These are phyloP conservation scores for Serendipita vermifera DNA, from an alignment of 768 basidiomycete species.

Conservation along the genomic window DNA sequence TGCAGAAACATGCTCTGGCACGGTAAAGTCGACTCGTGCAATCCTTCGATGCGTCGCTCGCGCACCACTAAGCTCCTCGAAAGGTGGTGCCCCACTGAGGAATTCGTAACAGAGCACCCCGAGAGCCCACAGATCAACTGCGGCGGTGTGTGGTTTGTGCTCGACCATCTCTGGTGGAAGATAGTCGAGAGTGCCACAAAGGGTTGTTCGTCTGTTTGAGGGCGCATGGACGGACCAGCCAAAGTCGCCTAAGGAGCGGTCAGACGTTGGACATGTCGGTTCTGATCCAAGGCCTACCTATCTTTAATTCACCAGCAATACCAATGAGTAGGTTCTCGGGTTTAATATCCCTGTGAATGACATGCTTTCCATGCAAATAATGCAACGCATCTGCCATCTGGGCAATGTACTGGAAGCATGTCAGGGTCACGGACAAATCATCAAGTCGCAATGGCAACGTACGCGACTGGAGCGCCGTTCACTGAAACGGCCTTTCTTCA, in stretches of 20 bases:
- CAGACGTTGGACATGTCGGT: not conserved
- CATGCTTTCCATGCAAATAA: constrained; percentile 90
- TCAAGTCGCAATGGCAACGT: constrained; percentile 33
- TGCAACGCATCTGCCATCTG: constrained; percentile 95
- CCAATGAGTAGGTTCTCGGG: constrained; percentile 93
- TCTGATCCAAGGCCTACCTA: constrained; percentile 40
- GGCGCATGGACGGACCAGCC: constrained; percentile 8
- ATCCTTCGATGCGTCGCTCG: constrained; percentile 85
- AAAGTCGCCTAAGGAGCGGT: not conserved
- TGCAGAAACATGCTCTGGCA: constrained; percentile 44
- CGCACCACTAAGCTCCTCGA: constrained; percentile 65
- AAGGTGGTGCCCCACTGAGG: constrained; percentile 68
- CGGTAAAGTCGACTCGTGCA: constrained; percentile 65
- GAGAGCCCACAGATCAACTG: constrained; percentile 92
- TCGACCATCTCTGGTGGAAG: constrained; percentile 99
- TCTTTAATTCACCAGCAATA: constrained; percentile 93
- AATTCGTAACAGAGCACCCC: constrained; percentile 97
- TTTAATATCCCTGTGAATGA: constrained; percentile 98
- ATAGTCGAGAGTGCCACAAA: constrained; percentile 94
- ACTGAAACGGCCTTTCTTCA: constrained; percentile 71
- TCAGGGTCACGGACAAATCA: too few relatives aligned
- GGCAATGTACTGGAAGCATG: constrained; percentile 58
- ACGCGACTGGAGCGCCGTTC: constrained; percentile 67
- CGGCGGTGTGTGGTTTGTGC: constrained; percentile 73
- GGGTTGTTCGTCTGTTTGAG: constrained; percentile 48